A percentile compares a stretch with the other conserved stretches of the same genome.
phyloP scores from a whole-genome alignment of 306 rosid species.

The Hippophae gyantsensis region DNA sequence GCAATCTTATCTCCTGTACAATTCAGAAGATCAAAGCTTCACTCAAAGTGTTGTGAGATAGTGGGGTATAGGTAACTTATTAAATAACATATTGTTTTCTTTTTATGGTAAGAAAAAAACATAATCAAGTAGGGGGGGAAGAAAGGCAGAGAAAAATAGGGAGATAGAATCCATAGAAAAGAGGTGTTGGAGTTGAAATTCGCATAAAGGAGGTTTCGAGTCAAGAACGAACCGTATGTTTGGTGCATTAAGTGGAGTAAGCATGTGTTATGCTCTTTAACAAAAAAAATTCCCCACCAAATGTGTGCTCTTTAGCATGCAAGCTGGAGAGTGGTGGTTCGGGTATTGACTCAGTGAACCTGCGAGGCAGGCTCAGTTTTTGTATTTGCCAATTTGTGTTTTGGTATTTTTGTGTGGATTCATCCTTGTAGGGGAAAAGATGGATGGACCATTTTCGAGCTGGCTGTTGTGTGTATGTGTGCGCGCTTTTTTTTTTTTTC shows the following conservation, averaged over 20 bases:
- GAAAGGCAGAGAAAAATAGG: neutral
- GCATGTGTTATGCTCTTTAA: neutral
- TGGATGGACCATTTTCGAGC: too few species aligned
- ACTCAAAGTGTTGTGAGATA: conserved; percentile 30
- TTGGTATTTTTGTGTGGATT: neutral
- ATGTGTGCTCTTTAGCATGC: neutral
- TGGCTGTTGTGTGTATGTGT: too few species aligned
- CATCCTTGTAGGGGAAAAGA: too few species aligned
- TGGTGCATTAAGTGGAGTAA: neutral
- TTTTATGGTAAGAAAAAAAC: neutral
- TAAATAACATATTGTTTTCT: conserved; percentile 9
- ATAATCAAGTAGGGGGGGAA: neutral
- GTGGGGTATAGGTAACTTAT: neutral
- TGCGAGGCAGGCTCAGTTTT: conserved; percentile 18
- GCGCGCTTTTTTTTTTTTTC: too few species aligned
- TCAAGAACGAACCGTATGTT: conserved; percentile 86
- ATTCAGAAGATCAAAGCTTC: conserved; percentile 61
- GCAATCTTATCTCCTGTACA: conserved; percentile 46
- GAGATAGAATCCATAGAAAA: conserved; percentile 18
- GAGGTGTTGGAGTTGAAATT: conserved; percentile 19
- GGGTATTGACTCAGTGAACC: conserved; percentile 79
- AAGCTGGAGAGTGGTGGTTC: conserved; percentile 41
- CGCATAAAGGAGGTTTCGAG: conserved; percentile 50
- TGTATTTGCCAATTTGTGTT: conserved; percentile 1
- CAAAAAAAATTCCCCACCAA: neutral